Percentiles rank a stretch among this genome's conserved stretches.
Evolutionary conservation across 441 rosid species (phyloP).

Genomic region (Croton setiger): DNA sequence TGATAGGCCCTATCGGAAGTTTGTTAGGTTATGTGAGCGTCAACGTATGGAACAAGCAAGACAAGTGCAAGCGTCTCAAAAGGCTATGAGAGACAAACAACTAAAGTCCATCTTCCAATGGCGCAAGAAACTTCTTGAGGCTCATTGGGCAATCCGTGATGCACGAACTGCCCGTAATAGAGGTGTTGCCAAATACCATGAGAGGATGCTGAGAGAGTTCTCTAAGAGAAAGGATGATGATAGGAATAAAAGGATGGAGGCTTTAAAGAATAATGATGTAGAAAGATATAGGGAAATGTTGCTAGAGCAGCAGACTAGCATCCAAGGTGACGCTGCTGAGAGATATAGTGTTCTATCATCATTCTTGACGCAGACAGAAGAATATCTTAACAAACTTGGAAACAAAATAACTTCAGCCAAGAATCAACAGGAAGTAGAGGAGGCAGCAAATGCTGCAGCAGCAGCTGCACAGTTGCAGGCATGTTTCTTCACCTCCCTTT

Average conservation of each 20-base stretch:
- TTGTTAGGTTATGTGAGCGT: slow-evolving; percentile 96
- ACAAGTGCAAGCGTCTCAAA: slow-evolving; percentile 86
- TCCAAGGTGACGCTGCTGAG: slow-evolving; percentile 94
- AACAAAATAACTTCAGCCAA: slow-evolving; percentile 93
- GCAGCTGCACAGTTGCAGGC: slow-evolving; percentile 94
- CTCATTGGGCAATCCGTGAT: slow-evolving; percentile 99
- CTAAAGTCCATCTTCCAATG: slow-evolving; percentile 95
- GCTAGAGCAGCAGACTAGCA: slow-evolving; percentile 94
- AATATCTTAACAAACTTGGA: slow-evolving; percentile 92
- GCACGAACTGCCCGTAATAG: slow-evolving; percentile 98
- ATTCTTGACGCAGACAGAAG: slow-evolving; percentile 97
- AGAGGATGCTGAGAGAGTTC: slow-evolving; percentile 91
- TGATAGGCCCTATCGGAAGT: slow-evolving; percentile 96
- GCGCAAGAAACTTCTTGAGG: slow-evolving; percentile 99
- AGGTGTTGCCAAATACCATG: slow-evolving; percentile 99
- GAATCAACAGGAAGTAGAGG: slow-evolving; percentile 98
- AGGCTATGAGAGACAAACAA: slow-evolving; percentile 91
- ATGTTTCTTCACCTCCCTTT: slow-evolving; percentile 19
- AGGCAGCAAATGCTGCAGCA: slow-evolving; percentile 97
- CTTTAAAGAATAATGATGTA: slow-evolving; percentile 98
- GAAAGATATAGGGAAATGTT: slow-evolving; percentile 99
- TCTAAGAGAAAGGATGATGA: slow-evolving; percentile 98
- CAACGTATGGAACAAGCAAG: slow-evolving; percentile 92
- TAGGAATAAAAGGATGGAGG: slow-evolving; percentile 98
- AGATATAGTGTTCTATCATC: slow-evolving; percentile 96